These are phyloP conservation scores for Bocquillonia castaneifolia DNA, from an alignment of 441 rosid species.

Conservation along the genomic window DNA sequence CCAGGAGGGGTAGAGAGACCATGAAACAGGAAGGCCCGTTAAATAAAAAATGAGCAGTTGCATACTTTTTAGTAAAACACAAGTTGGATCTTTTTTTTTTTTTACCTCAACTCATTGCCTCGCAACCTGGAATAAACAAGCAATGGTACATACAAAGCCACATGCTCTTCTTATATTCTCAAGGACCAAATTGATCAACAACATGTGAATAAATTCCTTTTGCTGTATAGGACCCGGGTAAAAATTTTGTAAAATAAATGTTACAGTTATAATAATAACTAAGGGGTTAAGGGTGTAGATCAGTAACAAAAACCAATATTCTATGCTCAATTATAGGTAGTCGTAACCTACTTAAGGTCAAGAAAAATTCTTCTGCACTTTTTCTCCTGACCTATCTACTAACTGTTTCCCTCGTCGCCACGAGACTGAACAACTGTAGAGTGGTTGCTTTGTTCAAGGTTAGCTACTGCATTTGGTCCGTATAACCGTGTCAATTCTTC, in stretches of 20 bases:
- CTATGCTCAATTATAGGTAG: slow-evolving; percentile 16
- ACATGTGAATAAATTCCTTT: slow-evolving; percentile 11
- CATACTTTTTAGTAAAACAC: no score
- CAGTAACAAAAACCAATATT: slow-evolving; percentile 29
- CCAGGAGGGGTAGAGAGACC: no score
- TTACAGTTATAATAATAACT: slow-evolving; percentile 22
- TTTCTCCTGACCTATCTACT: neutral
- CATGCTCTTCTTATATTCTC: neutral
- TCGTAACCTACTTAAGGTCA: slow-evolving; percentile 18
- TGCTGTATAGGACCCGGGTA: slow-evolving; percentile 13
- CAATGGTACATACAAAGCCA: no score
- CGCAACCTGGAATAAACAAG: no score
- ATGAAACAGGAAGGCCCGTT: no score
- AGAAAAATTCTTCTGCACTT: slow-evolving; percentile 14
- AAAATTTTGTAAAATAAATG: slow-evolving; percentile 21
- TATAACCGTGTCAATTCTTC: slow-evolving; percentile 65
- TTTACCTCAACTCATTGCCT: no score
- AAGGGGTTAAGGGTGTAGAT: slow-evolving; percentile 38
- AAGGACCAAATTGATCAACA: slow-evolving; percentile 17
- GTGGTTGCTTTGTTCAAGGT: slow-evolving; percentile 43
- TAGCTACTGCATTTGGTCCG: slow-evolving; percentile 73
- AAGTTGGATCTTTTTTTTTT: no score
- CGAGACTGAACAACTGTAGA: slow-evolving; percentile 32
- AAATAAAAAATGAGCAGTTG: no score
- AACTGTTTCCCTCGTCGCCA: slow-evolving; percentile 43